These are phyloP conservation scores for Cicer chorassanicum DNA, from an alignment of 306 rosid genomes.

Conservation along the genomic window DNA sequence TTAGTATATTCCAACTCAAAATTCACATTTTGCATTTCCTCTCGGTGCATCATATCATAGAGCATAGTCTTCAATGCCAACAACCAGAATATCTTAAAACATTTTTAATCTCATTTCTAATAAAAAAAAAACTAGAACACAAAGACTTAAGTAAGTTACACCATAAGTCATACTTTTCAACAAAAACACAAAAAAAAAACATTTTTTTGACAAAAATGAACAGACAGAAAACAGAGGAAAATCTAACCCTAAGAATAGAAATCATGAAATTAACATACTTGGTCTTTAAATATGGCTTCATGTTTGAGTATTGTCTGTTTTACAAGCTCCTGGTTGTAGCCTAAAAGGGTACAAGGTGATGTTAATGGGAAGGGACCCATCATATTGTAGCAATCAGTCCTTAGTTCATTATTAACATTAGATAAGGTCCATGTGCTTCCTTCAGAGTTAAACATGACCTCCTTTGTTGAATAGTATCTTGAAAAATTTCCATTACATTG, in stretches of 20 bases:
- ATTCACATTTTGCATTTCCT: background rate
- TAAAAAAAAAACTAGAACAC: background rate
- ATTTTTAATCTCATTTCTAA: background rate
- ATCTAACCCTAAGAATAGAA: background rate
- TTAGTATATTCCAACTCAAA: background rate
- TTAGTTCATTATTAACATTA: slow-evolving; percentile 40
- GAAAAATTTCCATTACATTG: slow-evolving; percentile 50
- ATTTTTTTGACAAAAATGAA: slow-evolving; percentile 14
- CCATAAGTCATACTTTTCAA: background rate
- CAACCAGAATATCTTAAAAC: background rate
- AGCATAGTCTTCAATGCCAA: slow-evolving; percentile 22
- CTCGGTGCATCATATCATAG: background rate
- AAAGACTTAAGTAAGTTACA: slow-evolving; percentile 27
- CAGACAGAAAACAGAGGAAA: slow-evolving; percentile 2
- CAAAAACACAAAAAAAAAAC: background rate
- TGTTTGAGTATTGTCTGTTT: slow-evolving; percentile 73
- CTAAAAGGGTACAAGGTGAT: slow-evolving; percentile 44
- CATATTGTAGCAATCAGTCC: slow-evolving; percentile 32
- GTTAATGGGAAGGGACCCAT: slow-evolving; percentile 43
- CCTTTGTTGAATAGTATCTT: slow-evolving; percentile 44
- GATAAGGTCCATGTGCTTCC: slow-evolving; percentile 55
- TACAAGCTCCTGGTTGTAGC: slow-evolving; percentile 55
- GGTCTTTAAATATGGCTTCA: slow-evolving; percentile 67
- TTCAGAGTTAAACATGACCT: slow-evolving; percentile 47
- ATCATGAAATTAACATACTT: slow-evolving; percentile 54